phyloP scores from a whole-genome alignment of 768 basidiomycete genomes.

The Butyriboletus loyo region DNA sequence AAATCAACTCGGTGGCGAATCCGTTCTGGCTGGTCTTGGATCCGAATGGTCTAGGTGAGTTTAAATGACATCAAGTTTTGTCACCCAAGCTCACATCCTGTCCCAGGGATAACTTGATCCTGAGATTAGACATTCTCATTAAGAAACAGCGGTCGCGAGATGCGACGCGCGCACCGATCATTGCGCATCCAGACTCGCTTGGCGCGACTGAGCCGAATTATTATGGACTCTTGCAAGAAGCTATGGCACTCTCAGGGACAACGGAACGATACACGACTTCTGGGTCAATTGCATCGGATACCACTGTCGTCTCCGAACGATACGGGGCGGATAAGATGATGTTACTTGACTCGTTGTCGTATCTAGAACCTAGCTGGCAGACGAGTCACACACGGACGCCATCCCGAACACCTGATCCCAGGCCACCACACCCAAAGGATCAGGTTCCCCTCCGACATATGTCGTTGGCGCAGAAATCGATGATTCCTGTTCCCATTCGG shows the following conservation, averaged over 20 bases:
- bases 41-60: conserved; percentile 58
- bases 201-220: conserved; percentile 49
- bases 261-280: conserved; percentile 15
- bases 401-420: conserved; percentile 45
- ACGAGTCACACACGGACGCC: conserved; percentile 48
- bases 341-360: conserved; percentile 48
- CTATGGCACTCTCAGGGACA: conserved; percentile 23
- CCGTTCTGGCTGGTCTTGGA: conserved; percentile 39
- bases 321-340: conserved; percentile 37
- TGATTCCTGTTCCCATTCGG: conserved; percentile 44
- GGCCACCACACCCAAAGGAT: conserved; percentile 56
- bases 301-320: conserved; percentile 36
- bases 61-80: background rate
- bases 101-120: conserved; percentile 19
- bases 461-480: conserved; percentile 36
- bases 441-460: conserved; percentile 60
- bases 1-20: conserved; percentile 44
- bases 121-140: conserved; percentile 32
- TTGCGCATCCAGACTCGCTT: background rate
- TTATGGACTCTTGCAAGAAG: conserved; percentile 44
- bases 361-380: conserved; percentile 31
- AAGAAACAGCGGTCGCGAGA: conserved; percentile 27
- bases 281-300: conserved; percentile 13
- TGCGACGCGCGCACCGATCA: background rate
- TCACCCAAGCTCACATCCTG: background rate